Evolutionary conservation across 75 land plant genomes (phyloP), one percentile per base, ranked within the genome.

Genomic region (Chamaecyparis obtusa): DNA sequence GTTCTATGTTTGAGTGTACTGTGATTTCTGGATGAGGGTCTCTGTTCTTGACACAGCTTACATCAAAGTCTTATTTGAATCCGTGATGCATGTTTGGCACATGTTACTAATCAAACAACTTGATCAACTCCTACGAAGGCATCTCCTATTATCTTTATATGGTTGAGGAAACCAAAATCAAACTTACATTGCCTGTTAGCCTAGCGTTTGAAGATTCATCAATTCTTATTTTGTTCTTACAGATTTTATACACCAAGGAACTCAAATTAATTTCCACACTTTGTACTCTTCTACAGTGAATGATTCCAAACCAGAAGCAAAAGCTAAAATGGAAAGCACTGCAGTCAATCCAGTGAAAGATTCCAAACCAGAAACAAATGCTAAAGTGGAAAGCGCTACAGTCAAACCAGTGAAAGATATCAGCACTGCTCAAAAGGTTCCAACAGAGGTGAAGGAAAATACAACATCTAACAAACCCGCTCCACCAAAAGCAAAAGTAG

Each of bases 401-500:
- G 36, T 72, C 36, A 72, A 72, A 72, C 3, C 76, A 72, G 76
- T 33, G 36, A 33, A 72, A 72, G 76, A 72, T 33, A 24, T 33
- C 15, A 13, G 15, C 76, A 72, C 10, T 32, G 36, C 86, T 57
- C 88, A 87, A n/a, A 87, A 84, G 48, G 71, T 87, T 84, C 88
- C 55, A 89, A 51, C 60, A 46, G 87, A 87, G n/a, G 85, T 79
- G 60, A 87, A 84, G 37, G 57, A 72, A 41, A 86, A 83, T 54
- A 75, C 87, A 81, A 32, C 86, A 16, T 85, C 87, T 54, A 83
- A 86, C 21, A 48, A 83, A 54, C 80, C 46, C 83, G 90, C 92
- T 44, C 83, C 87, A 15, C 89, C 91, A 49, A 90, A 88, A 85
- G 91, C 90, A 30, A 94, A 94, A 86, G 89, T 41, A 17, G 86